phyloP scores from a whole-genome alignment of 139 green algal species.

The Auxenochlorella pyrenoidosa region DNA sequence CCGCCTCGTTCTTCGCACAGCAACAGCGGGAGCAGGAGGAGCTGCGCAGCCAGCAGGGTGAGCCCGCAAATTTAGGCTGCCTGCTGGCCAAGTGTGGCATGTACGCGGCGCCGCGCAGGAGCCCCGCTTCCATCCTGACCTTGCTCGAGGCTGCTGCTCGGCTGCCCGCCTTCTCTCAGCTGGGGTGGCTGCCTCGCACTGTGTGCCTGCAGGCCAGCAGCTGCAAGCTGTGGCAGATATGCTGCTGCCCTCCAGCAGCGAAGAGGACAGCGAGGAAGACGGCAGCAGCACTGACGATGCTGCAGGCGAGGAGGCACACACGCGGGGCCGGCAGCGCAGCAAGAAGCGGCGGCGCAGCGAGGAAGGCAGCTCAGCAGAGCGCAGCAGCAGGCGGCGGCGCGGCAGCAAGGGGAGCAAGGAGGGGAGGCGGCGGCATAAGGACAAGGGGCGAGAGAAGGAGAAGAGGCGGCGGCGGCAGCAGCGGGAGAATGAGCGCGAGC shows the following conservation, averaged over 20 bases:
- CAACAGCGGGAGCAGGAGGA: slow-evolving; percentile 34
- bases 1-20: slow-evolving; percentile 29
- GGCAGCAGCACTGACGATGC: slow-evolving; percentile 6
- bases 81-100: too few relatives aligned
- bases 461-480: not conserved
- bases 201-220: slow-evolving; percentile 25
- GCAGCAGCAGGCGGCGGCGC: slow-evolving; percentile 12
- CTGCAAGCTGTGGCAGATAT: slow-evolving; percentile 31
- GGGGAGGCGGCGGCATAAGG: not conserved
- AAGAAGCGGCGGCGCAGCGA: slow-evolving; percentile 4
- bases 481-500: slow-evolving; percentile 15
- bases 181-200: not conserved
- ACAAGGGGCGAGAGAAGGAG: slow-evolving; percentile 30
- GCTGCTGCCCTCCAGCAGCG: slow-evolving; percentile 45
- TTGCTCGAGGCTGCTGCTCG: not conserved
- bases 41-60: slow-evolving; percentile 3
- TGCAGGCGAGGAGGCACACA: not conserved
- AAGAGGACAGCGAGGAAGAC: not conserved
- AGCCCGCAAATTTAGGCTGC: not conserved
- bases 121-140: not conserved
- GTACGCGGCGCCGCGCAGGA: too few relatives aligned
- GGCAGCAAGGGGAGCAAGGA: not conserved
- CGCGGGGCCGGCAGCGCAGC: not conserved
- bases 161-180: not conserved
- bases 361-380: not conserved